These are phyloP conservation scores for Paecilomyces variotii DNA, from an alignment of 2,329 filamentous ascomycete genomes.

Conservation along the genomic window DNA sequence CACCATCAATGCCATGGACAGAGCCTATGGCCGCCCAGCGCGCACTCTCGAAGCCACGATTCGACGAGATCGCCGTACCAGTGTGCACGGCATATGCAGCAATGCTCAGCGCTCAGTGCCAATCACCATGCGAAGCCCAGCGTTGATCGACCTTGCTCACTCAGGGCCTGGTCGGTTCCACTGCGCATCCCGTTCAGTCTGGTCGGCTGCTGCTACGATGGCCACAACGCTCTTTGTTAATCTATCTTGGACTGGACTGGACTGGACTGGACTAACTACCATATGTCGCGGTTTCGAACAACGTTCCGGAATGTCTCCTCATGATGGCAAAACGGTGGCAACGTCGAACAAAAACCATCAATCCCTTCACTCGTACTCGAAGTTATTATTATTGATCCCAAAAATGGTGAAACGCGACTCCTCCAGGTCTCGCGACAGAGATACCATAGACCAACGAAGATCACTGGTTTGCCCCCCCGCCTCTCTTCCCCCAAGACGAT, in stretches of 20 bases:
- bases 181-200: not conserved
- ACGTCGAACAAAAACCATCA: not conserved
- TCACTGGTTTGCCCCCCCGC: not conserved
- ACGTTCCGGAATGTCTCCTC: not conserved
- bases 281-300: not conserved
- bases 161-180: constrained; percentile 1
- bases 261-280: not conserved
- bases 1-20: not conserved
- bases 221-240: not conserved
- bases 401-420: not conserved
- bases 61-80: not conserved
- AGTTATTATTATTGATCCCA: not conserved
- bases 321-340: not conserved
- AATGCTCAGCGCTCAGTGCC: not conserved
- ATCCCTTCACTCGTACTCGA: not conserved
- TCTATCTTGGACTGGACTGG: not conserved
- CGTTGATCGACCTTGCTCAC: constrained; percentile 1
- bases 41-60: not conserved
- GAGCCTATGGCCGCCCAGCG: not conserved
- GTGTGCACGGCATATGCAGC: constrained; percentile 1
- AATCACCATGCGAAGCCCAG: not conserved
- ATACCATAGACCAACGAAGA: not conserved
- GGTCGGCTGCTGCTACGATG: not conserved
- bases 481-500: not conserved
- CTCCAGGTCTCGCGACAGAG: not conserved